A percentile compares a stretch with the other conserved stretches of the same genome.
Conservation (phyloP, 345 rosid genomes). For the Lumnitzera littorea region DNA sequence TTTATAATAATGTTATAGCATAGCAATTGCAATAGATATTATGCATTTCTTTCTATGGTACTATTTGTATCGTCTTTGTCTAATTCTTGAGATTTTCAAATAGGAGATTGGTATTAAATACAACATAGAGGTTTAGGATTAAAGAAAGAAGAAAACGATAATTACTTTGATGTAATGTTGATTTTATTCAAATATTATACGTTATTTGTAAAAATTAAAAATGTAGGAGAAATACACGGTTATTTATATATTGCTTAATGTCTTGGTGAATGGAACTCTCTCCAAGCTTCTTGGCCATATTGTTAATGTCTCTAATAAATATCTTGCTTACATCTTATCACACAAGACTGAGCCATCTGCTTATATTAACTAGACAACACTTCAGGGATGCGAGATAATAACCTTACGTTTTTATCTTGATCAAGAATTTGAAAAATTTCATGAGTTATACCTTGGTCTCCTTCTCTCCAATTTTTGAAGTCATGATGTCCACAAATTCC, state of each 20-base stretch:
- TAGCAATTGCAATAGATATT: no score
- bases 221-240: no score
- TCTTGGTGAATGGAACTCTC: constrained; percentile 63
- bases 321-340: constrained; percentile 48
- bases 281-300: constrained; percentile 67
- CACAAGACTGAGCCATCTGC: constrained; percentile 1
- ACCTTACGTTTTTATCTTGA: constrained; percentile 64
- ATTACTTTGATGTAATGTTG: no score
- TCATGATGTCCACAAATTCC: constrained; percentile 95
- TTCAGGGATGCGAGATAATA: constrained; percentile 4
- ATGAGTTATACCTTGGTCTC: constrained; percentile 82
- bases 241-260: constrained; percentile 28
- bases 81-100: no score
- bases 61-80: no score
- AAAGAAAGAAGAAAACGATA: no score
- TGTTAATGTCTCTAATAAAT: constrained; percentile 52
- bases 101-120: no score
- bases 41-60: no score
- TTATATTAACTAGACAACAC: neutral
- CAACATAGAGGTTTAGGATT: no score
- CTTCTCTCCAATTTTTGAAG: constrained; percentile 92
- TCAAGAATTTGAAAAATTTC: constrained; percentile 80
- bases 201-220: no score
- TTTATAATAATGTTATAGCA: no score
- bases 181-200: no score